phyloP scores from a whole-genome alignment of 2,329 filamentous ascomycete species.

The Claviceps sp. region DNA sequence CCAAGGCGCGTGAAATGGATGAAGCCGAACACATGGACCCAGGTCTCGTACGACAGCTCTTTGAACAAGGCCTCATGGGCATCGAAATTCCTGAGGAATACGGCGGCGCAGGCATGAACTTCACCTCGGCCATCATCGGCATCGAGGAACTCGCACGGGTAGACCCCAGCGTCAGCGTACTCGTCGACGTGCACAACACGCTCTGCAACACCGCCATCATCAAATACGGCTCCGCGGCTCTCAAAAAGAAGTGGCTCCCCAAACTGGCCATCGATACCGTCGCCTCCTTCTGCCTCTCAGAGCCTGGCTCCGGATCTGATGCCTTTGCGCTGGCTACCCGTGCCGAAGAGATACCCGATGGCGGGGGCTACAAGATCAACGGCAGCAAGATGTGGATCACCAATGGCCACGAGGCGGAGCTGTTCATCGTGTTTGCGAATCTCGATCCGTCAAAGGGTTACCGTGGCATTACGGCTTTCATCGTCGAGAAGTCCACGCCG shows the following conservation, averaged over 20 bases:
- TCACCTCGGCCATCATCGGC: slow-evolving; percentile 86
- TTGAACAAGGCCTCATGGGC: slow-evolving; percentile 95
- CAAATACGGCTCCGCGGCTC: slow-evolving; percentile 64
- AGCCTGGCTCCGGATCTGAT: slow-evolving; percentile 86
- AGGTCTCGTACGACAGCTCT: slow-evolving; percentile 74
- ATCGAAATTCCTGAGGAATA: slow-evolving; percentile 96
- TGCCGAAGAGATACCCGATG: slow-evolving; percentile 67
- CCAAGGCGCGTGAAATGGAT: slow-evolving; percentile 93
- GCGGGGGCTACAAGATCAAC: slow-evolving; percentile 59
- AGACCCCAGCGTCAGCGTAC: slow-evolving; percentile 85
- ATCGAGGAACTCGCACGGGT: slow-evolving; percentile 94
- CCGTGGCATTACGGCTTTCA: slow-evolving; percentile 91
- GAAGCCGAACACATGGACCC: slow-evolving; percentile 93
- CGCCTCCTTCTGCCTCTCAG: slow-evolving; percentile 83
- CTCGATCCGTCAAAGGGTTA: slow-evolving; percentile 85
- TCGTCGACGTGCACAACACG: slow-evolving; percentile 97
- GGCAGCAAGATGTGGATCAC: slow-evolving; percentile 99
- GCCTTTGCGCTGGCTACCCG: slow-evolving; percentile 91
- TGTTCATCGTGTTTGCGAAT: slow-evolving; percentile 98
- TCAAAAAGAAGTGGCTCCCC: slow-evolving; percentile 83
- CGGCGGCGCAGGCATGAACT: slow-evolving; percentile 76
- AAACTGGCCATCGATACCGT: slow-evolving; percentile 80
- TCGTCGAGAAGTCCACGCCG: slow-evolving; percentile 78
- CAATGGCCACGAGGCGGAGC: slow-evolving; percentile 81
- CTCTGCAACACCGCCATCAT: slow-evolving; percentile 88